Evolutionary conservation across 2,329 filamentous ascomycete species (phyloP).

Genomic region (Colletotrichum lentis): DNA sequence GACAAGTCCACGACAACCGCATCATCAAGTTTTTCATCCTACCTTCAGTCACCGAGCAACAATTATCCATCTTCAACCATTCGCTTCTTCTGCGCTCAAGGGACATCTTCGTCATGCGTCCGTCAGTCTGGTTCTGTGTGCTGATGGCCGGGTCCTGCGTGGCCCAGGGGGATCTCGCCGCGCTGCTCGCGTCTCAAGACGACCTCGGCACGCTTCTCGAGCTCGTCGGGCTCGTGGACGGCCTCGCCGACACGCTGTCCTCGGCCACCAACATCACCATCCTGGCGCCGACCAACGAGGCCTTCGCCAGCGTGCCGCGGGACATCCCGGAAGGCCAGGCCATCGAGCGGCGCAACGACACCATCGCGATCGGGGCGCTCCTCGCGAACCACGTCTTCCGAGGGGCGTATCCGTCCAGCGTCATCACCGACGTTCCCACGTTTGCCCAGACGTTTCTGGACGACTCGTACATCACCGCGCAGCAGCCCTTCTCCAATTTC

Average conservation of each 20-base stretch:
- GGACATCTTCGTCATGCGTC: conserved; percentile 12
- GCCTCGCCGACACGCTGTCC: conserved; percentile 45
- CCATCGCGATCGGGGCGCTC: conserved; percentile 45
- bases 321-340: conserved; percentile 47
- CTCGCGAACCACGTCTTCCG: conserved; percentile 47
- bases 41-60: too few species aligned
- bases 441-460: conserved; percentile 46
- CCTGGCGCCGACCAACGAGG: conserved; percentile 49
- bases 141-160: conserved; percentile 17
- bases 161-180: conserved; percentile 40
- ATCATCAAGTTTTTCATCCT: not conserved
- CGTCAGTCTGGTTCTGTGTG: not conserved
- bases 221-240: conserved; percentile 41
- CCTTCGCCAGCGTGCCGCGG: conserved; percentile 46
- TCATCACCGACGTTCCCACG: conserved; percentile 43
- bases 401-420: conserved; percentile 44
- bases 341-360: conserved; percentile 44
- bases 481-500: conserved; percentile 50
- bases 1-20: not conserved
- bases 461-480: conserved; percentile 43
- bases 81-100: not conserved
- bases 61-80: not conserved
- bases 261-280: conserved; percentile 47
- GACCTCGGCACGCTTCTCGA: conserved; percentile 42
- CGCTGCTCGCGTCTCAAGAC: conserved; percentile 40